Percentiles rank a stretch among this genome's conserved stretches.
phyloP scores from a whole-genome alignment of 805 yeast species.

The Metschnikowia chrysomelidarum region DNA sequence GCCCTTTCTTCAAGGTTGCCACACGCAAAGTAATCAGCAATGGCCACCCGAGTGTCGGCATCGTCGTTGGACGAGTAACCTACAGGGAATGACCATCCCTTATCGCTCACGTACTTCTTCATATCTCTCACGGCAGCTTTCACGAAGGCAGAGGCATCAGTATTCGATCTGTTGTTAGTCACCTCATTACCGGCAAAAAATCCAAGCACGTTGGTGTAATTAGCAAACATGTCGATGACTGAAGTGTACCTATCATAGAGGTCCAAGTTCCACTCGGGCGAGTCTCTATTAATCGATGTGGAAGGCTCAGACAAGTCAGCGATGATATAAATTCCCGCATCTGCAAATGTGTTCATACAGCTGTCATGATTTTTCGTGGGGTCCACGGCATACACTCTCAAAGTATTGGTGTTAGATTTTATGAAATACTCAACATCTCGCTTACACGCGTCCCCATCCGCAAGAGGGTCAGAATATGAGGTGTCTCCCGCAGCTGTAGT shows the following conservation, averaged over 20 bases:
- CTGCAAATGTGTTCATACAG: slow-evolving; percentile 58
- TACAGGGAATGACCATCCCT: slow-evolving; percentile 68
- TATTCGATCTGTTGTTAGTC: slow-evolving; percentile 75
- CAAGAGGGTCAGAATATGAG: slow-evolving; percentile 69
- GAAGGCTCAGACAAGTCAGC: slow-evolving; percentile 65
- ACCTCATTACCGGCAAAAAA: slow-evolving; percentile 99
- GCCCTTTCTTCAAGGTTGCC: slow-evolving; percentile 64
- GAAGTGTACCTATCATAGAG: slow-evolving; percentile 73
- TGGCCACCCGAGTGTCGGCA: slow-evolving; percentile 66
- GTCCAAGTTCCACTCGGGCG: slow-evolving; percentile 74
- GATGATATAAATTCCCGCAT: slow-evolving; percentile 44
- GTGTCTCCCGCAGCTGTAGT: slow-evolving; percentile 28
- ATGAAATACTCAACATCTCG: slow-evolving; percentile 80
- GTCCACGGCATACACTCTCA: slow-evolving; percentile 86
- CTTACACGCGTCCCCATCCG: slow-evolving; percentile 64
- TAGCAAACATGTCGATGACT: slow-evolving; percentile 77
- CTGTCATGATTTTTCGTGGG: slow-evolving; percentile 63
- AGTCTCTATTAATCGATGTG: slow-evolving; percentile 68
- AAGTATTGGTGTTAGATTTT: slow-evolving; percentile 67
- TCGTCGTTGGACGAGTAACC: slow-evolving; percentile 95
- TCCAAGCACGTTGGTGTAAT: slow-evolving; percentile 81
- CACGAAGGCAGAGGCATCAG: slow-evolving; percentile 89
- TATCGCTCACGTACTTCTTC: slow-evolving; percentile 65
- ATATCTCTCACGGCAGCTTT: slow-evolving; percentile 94
- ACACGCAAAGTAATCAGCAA: slow-evolving; percentile 86